These are phyloP conservation scores for Orobanche coerulescens DNA, from an alignment of 257 asterid species.

Conservation along the genomic window DNA sequence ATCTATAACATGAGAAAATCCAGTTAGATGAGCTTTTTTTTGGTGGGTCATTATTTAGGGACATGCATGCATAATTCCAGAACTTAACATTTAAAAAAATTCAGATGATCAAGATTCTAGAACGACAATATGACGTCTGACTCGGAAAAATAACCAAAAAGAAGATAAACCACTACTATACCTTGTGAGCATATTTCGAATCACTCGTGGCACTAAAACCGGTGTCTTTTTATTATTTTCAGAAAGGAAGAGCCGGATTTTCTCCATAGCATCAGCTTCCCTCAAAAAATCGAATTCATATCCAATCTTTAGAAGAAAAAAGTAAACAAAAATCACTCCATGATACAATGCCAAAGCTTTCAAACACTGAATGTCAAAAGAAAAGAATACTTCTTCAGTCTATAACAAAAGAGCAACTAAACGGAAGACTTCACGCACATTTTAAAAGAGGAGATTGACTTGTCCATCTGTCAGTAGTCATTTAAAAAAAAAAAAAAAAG, in stretches of 20 bases:
- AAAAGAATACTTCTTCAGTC: background rate
- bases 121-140: conserved; percentile 1
- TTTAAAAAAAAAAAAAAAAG: background rate
- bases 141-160: background rate
- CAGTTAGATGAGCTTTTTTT: conserved; percentile 1
- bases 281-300: conserved; percentile 83
- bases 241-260: conserved; percentile 56
- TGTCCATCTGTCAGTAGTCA: background rate
- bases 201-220: conserved; percentile 66
- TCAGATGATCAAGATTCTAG: background rate
- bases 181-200: conserved; percentile 67
- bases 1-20: conserved; percentile 9
- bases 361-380: background rate
- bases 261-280: conserved; percentile 96
- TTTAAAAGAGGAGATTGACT: background rate
- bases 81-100: background rate
- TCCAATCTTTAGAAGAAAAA: conserved; percentile 61
- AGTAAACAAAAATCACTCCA: conserved; percentile 18
- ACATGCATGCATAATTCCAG: background rate
- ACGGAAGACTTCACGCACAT: conserved; percentile 4
- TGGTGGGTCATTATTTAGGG: background rate
- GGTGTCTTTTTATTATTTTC: conserved; percentile 67
- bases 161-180: conserved; percentile 25
- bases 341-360: background rate
- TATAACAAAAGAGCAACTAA: background rate